Conservation (phyloP, 306 rosid genomes). For the Vigna radiata region DNA sequence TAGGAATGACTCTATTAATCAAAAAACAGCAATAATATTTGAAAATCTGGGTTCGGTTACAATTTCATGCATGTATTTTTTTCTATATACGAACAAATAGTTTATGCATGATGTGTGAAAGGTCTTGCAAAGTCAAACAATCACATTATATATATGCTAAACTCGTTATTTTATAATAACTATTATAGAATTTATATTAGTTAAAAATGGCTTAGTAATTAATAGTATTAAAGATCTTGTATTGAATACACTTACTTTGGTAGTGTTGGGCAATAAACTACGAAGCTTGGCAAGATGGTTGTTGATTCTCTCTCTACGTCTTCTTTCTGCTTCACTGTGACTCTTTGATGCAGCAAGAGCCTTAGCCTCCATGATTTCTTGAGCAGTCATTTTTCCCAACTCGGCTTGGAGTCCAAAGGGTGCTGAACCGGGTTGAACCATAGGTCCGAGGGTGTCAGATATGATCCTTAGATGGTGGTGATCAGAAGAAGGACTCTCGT, state of each 20-base stretch:
- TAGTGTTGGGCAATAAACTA: constrained; percentile 85
- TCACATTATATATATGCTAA: too few relatives aligned
- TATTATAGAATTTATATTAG: background rate
- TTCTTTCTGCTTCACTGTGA: constrained; percentile 92
- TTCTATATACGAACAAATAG: background rate
- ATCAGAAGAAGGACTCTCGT: constrained; percentile 64
- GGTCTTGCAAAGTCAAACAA: too few relatives aligned
- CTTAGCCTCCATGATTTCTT: constrained; percentile 94
- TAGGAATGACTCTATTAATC: background rate
- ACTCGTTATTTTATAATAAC: background rate
- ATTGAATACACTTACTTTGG: constrained; percentile 69
- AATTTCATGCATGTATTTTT: background rate
- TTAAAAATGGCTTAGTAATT: too few relatives aligned
- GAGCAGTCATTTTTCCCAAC: constrained; percentile 83
- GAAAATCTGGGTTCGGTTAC: background rate
- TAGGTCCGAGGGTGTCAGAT: constrained; percentile 74
- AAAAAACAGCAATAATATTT: background rate
- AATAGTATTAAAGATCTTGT: too few relatives aligned
- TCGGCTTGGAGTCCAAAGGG: constrained; percentile 89
- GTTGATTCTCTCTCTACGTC: constrained; percentile 94
- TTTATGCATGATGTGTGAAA: too few relatives aligned
- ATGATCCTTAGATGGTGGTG: constrained; percentile 71
- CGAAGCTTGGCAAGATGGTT: constrained; percentile 91
- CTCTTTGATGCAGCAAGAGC: constrained; percentile 94
- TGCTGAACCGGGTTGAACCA: constrained; percentile 63